These are phyloP conservation scores for Rosa multiflora DNA, from an alignment of 306 rosid genomes.

Conservation along the genomic window DNA sequence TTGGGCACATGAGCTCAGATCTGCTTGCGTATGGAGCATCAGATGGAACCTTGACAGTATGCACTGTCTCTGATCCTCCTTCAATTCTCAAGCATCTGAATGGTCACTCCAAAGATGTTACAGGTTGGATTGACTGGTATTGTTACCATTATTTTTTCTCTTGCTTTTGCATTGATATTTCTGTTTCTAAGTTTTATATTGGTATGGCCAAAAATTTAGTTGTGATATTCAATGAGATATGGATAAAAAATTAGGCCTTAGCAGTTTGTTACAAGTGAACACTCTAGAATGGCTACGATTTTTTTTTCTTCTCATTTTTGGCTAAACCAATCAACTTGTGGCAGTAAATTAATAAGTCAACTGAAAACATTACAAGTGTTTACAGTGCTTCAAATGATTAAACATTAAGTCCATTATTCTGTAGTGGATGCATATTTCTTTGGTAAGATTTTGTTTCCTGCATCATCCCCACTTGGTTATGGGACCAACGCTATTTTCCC, in stretches of 20 bases:
- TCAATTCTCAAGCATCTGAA: constrained; percentile 64
- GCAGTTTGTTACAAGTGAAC: not conserved
- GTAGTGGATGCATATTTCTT: not conserved
- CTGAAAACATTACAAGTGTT: not conserved
- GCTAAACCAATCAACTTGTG: not conserved
- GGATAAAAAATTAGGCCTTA: not conserved
- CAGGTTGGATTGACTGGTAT: constrained; percentile 79
- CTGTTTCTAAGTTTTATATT: constrained; percentile 11
- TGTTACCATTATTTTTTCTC: constrained; percentile 42
- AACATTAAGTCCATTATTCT: not conserved
- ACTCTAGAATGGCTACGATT: not conserved
- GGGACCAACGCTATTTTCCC: not conserved
- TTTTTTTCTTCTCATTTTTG: not conserved
- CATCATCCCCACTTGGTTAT: not conserved
- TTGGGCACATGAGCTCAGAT: constrained; percentile 98
- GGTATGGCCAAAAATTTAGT: not conserved
- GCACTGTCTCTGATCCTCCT: constrained; percentile 83
- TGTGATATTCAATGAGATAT: not conserved
- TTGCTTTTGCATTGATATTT: constrained; percentile 1
- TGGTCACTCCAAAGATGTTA: constrained; percentile 93
- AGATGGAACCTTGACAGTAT: constrained; percentile 92
- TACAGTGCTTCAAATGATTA: not conserved
- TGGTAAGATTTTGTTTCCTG: not conserved
- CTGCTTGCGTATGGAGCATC: constrained; percentile 95
- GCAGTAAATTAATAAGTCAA: not conserved